phyloP scores from a whole-genome alignment of 73 alveolate genomes.

The Tetrahymena thermophila region DNA sequence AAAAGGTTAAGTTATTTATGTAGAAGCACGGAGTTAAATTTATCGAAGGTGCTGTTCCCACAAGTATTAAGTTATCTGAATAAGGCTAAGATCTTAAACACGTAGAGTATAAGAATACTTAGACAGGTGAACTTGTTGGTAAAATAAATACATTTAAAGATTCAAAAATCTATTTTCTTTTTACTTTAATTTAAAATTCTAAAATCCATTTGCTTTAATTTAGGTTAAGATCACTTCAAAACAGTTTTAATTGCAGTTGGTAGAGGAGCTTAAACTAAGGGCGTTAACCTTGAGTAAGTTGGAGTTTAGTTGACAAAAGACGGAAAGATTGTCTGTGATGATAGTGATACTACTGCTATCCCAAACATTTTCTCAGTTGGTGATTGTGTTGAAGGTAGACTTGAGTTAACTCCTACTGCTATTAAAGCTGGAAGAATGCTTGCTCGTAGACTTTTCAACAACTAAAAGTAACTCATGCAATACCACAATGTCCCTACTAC shows the following conservation, averaged over 20 bases:
- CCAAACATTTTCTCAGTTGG: constrained; percentile 95
- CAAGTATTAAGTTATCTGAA: constrained; percentile 64
- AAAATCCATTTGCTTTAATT: background rate
- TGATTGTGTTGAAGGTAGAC: constrained; percentile 88
- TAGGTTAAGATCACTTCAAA: constrained; percentile 67
- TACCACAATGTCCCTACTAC: constrained; percentile 96
- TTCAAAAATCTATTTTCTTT: background rate
- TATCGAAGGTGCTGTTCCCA: constrained; percentile 75
- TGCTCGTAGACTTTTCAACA: constrained; percentile 85
- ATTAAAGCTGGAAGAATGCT: constrained; percentile 93
- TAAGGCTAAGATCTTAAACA: constrained; percentile 59
- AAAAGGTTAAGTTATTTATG: constrained; percentile 80
- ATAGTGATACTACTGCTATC: constrained; percentile 80
- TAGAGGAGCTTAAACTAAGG: constrained; percentile 77
- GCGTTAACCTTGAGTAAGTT: constrained; percentile 68
- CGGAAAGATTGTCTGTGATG: constrained; percentile 74
- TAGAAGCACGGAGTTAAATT: constrained; percentile 81
- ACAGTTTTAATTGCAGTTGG: constrained; percentile 94
- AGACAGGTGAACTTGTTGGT: background rate
- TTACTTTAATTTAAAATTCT: background rate
- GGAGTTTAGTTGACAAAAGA: constrained; percentile 75
- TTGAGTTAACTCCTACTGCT: constrained; percentile 99
- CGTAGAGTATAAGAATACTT: constrained; percentile 62
- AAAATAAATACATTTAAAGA: background rate
- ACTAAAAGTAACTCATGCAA: constrained; percentile 76